These are phyloP conservation scores for Floccularia luteovirens DNA, from an alignment of 768 basidiomycete species.

Conservation along the genomic window DNA sequence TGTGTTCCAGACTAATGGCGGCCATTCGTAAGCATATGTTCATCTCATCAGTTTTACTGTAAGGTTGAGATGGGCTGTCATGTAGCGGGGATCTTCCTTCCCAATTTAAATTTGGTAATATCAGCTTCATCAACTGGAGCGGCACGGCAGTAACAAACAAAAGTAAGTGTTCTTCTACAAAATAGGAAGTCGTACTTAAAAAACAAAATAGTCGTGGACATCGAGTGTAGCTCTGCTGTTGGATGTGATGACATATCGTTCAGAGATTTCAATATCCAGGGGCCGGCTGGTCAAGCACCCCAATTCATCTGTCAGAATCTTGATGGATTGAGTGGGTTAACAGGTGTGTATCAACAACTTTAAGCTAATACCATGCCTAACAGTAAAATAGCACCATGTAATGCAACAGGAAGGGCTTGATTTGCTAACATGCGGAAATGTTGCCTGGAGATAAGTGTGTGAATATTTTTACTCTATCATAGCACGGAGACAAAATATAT, in stretches of 20 bases:
- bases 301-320: slow-evolving; percentile 41
- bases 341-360: slow-evolving; percentile 15
- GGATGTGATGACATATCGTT: slow-evolving; percentile 39
- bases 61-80: slow-evolving; percentile 1
- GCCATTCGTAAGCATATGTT: slow-evolving; percentile 24
- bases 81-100: slow-evolving; percentile 43
- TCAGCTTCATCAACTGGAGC: slow-evolving; percentile 37
- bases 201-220: slow-evolving; percentile 31
- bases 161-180: slow-evolving; percentile 16
- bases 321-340: slow-evolving; percentile 22
- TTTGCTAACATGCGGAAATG: slow-evolving; percentile 1
- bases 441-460: slow-evolving; percentile 7
- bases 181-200: background rate
- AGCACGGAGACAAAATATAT: too few species aligned
- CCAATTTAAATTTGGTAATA: slow-evolving; percentile 33
- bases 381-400: slow-evolving; percentile 1
- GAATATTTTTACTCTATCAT: too few species aligned
- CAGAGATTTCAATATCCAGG: slow-evolving; percentile 26
- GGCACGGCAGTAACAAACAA: slow-evolving; percentile 36
- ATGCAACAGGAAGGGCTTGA: slow-evolving; percentile 4
- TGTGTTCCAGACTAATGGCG: slow-evolving; percentile 45
- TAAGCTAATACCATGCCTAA: background rate
- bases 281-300: slow-evolving; percentile 26
- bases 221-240: slow-evolving; percentile 41
- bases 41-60: background rate